These are phyloP conservation scores for Trichoderma asperelloides DNA, from an alignment of 495 filamentous ascomycete genomes.

Conservation along the genomic window DNA sequence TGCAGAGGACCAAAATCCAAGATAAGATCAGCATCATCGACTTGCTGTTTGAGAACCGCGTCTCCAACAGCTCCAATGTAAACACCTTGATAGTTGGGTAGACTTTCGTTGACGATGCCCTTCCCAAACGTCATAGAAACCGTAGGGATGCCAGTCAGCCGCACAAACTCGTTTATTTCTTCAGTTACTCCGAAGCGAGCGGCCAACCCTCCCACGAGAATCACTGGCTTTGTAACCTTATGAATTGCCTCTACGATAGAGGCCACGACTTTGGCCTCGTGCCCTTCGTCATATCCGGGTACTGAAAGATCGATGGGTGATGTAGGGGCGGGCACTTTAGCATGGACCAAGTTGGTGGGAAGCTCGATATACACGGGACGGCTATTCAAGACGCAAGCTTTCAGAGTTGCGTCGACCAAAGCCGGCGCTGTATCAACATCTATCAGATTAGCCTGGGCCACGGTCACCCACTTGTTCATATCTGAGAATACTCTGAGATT, in stretches of 20 bases:
- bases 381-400: slow-evolving; percentile 24
- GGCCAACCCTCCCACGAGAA: slow-evolving; percentile 27
- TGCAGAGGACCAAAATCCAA: slow-evolving; percentile 29
- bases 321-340: neutral
- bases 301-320: slow-evolving; percentile 13
- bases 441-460: neutral
- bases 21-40: slow-evolving; percentile 27
- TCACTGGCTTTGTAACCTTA: slow-evolving; percentile 20
- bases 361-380: slow-evolving; percentile 16
- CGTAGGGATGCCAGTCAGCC: slow-evolving; percentile 22
- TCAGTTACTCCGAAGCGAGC: slow-evolving; percentile 17
- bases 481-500: slow-evolving; percentile 7
- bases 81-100: slow-evolving; percentile 23
- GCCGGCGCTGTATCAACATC: neutral
- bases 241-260: slow-evolving; percentile 19
- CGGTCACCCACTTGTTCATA: slow-evolving; percentile 11
- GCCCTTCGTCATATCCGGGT: slow-evolving; percentile 40
- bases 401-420: slow-evolving; percentile 16
- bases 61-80: slow-evolving; percentile 23
- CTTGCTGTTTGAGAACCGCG: slow-evolving; percentile 14
- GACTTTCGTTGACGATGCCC: slow-evolving; percentile 23
- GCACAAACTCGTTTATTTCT: slow-evolving; percentile 21
- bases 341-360: neutral
- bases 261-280: slow-evolving; percentile 8
- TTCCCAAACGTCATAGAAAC: slow-evolving; percentile 30